These are phyloP conservation scores for Hyaloscypha bicolor DNA, from an alignment of 495 filamentous ascomycete genomes.

Conservation along the genomic window DNA sequence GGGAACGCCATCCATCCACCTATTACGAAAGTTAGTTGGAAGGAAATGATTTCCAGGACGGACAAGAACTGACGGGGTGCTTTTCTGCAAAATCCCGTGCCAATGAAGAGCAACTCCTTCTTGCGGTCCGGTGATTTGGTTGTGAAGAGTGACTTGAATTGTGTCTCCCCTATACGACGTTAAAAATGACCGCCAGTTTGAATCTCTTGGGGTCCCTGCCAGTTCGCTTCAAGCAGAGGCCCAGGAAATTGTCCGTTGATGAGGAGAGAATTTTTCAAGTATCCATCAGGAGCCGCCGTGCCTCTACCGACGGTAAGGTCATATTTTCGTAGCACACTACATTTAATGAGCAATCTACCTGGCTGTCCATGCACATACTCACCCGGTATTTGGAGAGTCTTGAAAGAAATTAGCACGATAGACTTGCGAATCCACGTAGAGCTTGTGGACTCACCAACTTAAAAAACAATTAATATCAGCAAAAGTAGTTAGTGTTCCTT, in stretches of 20 bases:
- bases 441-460: neutral
- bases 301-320: constrained; percentile 44
- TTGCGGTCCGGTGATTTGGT: constrained; percentile 44
- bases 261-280: constrained; percentile 41
- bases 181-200: neutral
- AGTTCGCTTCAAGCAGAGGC: constrained; percentile 39
- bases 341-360: neutral
- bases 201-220: neutral
- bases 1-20: constrained; percentile 43
- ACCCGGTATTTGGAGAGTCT: constrained; percentile 42
- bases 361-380: neutral
- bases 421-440: neutral
- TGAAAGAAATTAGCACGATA: neutral
- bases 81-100: constrained; percentile 47
- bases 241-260: constrained; percentile 52
- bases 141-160: constrained; percentile 57
- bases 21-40: neutral
- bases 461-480: neutral
- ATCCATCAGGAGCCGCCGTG: constrained; percentile 51
- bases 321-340: constrained; percentile 43
- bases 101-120: constrained; percentile 47
- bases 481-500: neutral
- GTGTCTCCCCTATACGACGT: constrained; percentile 31
- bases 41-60: neutral
- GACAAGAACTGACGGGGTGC: constrained; percentile 13